A percentile compares a stretch with the other conserved stretches of the same genome.
These are phyloP conservation scores for Cryphonectria nitschkei DNA, from an alignment of 2,329 filamentous ascomycete species.

Conservation along the genomic window DNA sequence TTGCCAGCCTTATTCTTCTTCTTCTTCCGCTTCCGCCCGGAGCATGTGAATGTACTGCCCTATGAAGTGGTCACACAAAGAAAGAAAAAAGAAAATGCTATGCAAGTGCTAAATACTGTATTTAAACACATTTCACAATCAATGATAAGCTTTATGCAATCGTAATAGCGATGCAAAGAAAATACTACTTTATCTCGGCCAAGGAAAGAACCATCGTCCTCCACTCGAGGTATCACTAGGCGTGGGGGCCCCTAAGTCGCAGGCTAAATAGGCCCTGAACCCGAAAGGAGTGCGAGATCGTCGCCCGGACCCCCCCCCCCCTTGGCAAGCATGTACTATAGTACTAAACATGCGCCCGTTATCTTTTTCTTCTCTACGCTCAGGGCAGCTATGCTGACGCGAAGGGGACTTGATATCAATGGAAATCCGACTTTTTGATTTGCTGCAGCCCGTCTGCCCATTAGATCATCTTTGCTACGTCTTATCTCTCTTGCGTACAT, in stretches of 20 bases:
- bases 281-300: neutral
- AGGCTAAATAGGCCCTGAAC: neutral
- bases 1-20: neutral
- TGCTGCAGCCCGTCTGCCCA: neutral
- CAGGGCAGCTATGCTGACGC: neutral
- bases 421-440: neutral
- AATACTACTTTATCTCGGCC: neutral
- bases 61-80: neutral
- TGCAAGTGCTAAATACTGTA: no score
- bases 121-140: neutral
- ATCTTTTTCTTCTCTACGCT: neutral
- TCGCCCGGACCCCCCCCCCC: neutral
- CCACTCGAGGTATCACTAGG: neutral
- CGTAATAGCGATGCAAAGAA: neutral
- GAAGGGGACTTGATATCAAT: neutral
- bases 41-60: neutral
- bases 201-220: neutral
- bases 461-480: slow-evolving; percentile 6
- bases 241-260: neutral
- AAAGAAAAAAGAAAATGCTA: neutral
- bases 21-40: no score
- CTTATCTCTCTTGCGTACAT: slow-evolving; percentile 10
- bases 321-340: neutral
- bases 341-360: neutral
- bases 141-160: neutral